Percentiles rank a stretch among this genome's conserved stretches.
Conservation (phyloP, 345 rosid species). For the Arabidopsis arenosa region DNA sequence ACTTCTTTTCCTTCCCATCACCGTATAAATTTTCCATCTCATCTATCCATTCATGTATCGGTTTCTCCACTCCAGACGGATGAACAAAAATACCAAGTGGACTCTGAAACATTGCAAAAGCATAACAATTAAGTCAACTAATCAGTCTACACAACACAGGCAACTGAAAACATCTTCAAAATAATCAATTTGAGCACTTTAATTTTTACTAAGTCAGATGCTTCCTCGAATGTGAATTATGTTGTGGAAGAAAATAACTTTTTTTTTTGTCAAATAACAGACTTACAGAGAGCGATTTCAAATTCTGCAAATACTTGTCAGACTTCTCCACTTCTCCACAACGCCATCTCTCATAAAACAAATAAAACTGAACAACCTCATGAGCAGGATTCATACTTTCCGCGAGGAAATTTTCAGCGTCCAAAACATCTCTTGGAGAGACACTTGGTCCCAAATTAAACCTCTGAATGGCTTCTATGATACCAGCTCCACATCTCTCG, state of each 20-base stretch:
- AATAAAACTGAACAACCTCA: slow-evolving; percentile 69
- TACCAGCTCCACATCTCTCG: slow-evolving; percentile 83
- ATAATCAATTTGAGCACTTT: not conserved
- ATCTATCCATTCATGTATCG: slow-evolving; percentile 60
- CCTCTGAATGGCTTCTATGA: slow-evolving; percentile 75
- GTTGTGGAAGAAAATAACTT: too few relatives aligned
- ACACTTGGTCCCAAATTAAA: slow-evolving; percentile 68
- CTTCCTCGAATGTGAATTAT: not conserved
- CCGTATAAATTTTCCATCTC: slow-evolving; percentile 57
- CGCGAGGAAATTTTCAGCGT: slow-evolving; percentile 40
- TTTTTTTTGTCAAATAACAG: not conserved
- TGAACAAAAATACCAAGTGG: slow-evolving; percentile 58
- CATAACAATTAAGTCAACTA: slow-evolving; percentile 1
- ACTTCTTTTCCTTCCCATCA: slow-evolving; percentile 58
- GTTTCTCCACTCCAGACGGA: slow-evolving; percentile 77
- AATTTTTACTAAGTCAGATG: not conserved
- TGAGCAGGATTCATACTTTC: slow-evolving; percentile 50
- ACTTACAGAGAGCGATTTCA: slow-evolving; percentile 75
- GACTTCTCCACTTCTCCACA: slow-evolving; percentile 79
- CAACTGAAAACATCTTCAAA: not conserved
- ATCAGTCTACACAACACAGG: not conserved
- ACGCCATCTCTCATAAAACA: slow-evolving; percentile 82
- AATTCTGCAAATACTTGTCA: slow-evolving; percentile 57
- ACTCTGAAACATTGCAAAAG: slow-evolving; percentile 55
- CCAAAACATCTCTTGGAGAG: slow-evolving; percentile 71